Evolutionary conservation across 345 rosid species (phyloP).

Genomic region (Eucalyptus sp.): DNA sequence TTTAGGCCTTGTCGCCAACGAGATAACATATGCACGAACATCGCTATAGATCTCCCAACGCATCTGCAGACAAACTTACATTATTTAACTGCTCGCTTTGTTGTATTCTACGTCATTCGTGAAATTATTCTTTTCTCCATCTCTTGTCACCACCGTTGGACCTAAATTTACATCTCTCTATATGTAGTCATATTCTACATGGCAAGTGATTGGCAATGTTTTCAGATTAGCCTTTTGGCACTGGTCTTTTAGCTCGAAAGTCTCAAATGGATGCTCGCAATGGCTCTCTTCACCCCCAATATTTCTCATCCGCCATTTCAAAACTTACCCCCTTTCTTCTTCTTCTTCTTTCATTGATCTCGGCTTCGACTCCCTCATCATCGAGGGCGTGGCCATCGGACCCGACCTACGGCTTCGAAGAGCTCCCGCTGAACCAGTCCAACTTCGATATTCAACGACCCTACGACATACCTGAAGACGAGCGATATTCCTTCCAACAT

Average conservation of each 20-base stretch:
- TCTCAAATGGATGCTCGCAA: not conserved
- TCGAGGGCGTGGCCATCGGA: not conserved
- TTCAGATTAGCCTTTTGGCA: not conserved
- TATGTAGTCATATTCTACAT: not conserved
- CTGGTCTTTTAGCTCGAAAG: not conserved
- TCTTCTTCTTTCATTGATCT: not conserved
- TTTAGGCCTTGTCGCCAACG: not conserved
- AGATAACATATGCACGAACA: not conserved
- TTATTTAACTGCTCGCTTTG: not conserved
- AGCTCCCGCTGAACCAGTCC: not conserved
- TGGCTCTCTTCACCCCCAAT: not conserved
- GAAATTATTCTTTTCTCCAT: not conserved
- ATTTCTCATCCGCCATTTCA: not conserved
- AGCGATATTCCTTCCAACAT: constrained; percentile 1
- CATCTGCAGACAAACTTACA: not conserved
- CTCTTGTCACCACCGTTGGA: not conserved
- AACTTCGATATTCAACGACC: constrained; percentile 5
- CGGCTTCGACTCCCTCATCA: not conserved
- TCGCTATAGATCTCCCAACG: not conserved
- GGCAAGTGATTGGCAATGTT: not conserved
- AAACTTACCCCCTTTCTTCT: not conserved
- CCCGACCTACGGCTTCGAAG: not conserved
- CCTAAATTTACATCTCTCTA: not conserved
- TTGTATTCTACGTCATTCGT: not conserved
- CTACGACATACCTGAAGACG: not conserved